phyloP scores from a whole-genome alignment of 1,139 yeast species.

The Lizanozyma gosingica region DNA sequence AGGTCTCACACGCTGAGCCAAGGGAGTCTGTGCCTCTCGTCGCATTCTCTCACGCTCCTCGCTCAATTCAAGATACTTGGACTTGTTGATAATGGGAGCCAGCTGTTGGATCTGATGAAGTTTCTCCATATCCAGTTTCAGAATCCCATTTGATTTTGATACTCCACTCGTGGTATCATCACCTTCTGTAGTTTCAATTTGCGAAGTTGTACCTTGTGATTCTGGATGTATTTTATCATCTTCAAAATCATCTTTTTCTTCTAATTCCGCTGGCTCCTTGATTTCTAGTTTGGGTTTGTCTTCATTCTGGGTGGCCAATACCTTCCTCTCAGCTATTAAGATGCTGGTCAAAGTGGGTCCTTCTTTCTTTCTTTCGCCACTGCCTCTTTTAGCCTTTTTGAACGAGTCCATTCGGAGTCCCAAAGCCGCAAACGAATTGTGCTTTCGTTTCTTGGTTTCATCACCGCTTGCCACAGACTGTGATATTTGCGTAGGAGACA shows the following conservation, averaged over 20 bases:
- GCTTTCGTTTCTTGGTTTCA: not conserved
- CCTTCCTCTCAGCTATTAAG: not conserved
- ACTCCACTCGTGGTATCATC: not conserved
- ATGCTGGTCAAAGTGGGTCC: not conserved
- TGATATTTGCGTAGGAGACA: no score
- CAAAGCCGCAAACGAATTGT: not conserved
- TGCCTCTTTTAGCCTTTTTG: not conserved
- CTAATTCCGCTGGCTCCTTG: not conserved
- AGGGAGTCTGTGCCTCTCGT: conserved; percentile 37
- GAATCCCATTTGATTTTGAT: not conserved
- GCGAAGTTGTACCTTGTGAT: no score
- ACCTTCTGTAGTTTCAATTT: not conserved
- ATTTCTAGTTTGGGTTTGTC: no score
- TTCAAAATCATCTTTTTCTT: not conserved
- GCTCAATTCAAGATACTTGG: not conserved
- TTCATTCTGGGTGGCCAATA: not conserved
- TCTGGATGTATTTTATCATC: no score
- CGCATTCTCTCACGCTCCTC: not conserved
- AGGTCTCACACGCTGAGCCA: conserved; percentile 85
- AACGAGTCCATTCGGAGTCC: not conserved
- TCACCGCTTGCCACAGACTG: not conserved
- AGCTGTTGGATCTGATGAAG: not conserved
- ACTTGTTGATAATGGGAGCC: not conserved
- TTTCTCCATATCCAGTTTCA: not conserved
- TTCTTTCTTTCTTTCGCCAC: not conserved